Evolutionary conservation across 2,329 filamentous ascomycete genomes (phyloP), one percentile per base, ranked within the genome.

Genomic region (Furcasterigmium sp.): DNA sequence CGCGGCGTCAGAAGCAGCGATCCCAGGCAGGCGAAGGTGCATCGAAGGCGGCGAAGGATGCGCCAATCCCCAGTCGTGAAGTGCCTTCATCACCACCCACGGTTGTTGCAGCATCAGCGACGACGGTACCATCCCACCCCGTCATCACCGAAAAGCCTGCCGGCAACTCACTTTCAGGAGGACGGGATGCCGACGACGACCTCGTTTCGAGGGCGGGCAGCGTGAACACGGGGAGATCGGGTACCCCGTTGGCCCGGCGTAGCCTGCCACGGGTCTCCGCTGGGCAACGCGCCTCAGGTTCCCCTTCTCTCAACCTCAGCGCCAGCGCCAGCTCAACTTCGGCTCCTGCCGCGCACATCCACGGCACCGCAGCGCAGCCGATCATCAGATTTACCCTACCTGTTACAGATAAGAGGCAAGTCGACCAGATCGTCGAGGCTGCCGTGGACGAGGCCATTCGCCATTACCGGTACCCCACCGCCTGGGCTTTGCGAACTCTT

Each of bases 361-460:
- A 46, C 8, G 48, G 46, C 38, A 44, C 46, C 20, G 44, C 41
- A 34, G 44, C 39, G 32, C 34, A 49, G 49, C 32, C 48, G 23
- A 26, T 26, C 23, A 26, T 26, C 23, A 43, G 36, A 41, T 21
- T 15, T n/a, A n/a, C n/a, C n/a, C 23, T 26, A 11, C 7, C 23
- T 11, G 60, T 2, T 15, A 23, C 37, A 13, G 65, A 70, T 48
- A 70, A 65, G 48, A 70, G 72, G 30, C 56, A 69, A 26, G 65
- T 69, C 20, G 75, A 75, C 52, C 72, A 65, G 53, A 72, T 80
- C 21, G 67, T 84, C 30, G 74, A 80, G 56, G 55, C 61, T 25
- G 77, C 78, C n/a, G 75, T 82, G 23, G 71, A 79, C 9, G 70
- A 80, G 53, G 79, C 79, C 5, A 59, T 84, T 39, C 63, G 68